Evolutionary conservation across 1,284 basidiomycete genomes (phyloP), one percentile per base, ranked within the genome.

Genomic region (Mycosarcoma mackinlayi): DNA sequence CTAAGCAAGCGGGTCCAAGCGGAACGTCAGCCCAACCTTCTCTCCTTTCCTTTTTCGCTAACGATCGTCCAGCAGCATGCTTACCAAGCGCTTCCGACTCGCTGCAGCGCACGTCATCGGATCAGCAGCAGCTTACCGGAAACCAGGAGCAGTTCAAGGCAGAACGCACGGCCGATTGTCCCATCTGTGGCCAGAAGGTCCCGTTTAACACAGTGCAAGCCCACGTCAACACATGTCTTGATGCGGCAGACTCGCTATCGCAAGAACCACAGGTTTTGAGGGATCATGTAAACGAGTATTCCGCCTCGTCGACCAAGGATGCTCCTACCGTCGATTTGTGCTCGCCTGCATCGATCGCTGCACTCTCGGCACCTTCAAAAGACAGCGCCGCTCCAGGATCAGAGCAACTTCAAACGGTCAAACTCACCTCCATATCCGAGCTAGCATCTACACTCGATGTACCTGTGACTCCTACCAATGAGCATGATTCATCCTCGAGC

Each of bases 201-300:
- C 60, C 63, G 0, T 71, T 67, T 54, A 63, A 63, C 34, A 66
- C 60, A 2, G 54, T 74, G 7, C 53, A 70, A 16, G 67, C 67
- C n/a, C 72, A 74, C 18, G 72, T 70, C 59, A 67, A 70, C 37
- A 47, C 56, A 11, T 74, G 72, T 34, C 57, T 74, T 23, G 72
- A 74, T 33, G 53, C 69, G 18, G 45, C 55, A n/a, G 55, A 53
- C 31, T 45, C 50, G 9, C 24, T 38, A 30, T 14, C 50, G 7
- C 16, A 30, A 6, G 42, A 55, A 11, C 52, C 39, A 19, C 38
- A 45, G 24, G 25, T 65, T n/a, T 30, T 60, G 13, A 34, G 46
- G 47, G 60, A 59, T 23, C 52, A 56, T 34, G 48, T 52, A 52
- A 69, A 69, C 13, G 48, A 47, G 24, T 37, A 50, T 1, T n/a